phyloP scores from a whole-genome alignment of 257 asterid species.

The Ligustrum vulgare region DNA sequence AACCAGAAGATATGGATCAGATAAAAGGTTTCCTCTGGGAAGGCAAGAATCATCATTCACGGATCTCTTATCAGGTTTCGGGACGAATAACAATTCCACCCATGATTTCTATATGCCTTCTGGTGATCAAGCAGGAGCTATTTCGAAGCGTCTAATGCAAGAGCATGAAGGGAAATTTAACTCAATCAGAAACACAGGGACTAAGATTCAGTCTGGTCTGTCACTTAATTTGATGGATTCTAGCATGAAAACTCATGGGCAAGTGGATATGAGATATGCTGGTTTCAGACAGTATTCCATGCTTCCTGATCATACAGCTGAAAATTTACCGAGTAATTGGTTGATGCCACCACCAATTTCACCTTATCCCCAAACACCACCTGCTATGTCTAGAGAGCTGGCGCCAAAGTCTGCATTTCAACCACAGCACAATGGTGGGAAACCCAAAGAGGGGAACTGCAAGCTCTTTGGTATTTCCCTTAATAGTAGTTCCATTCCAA shows the following conservation, averaged over 20 bases:
- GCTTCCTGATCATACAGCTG: conserved; percentile 47
- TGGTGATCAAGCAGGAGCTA: conserved; percentile 40
- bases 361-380: conserved; percentile 51
- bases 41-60: conserved; percentile 70
- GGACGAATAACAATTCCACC: conserved; percentile 47
- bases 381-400: conserved; percentile 55
- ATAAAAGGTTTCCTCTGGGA: conserved; percentile 62
- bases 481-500: conserved; percentile 35
- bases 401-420: conserved; percentile 40
- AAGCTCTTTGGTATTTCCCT: conserved; percentile 85
- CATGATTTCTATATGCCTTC: conserved; percentile 46
- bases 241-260: conserved; percentile 43
- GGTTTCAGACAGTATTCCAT: conserved; percentile 49
- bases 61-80: conserved; percentile 78
- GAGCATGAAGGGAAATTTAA: conserved; percentile 60
- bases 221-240: conserved; percentile 76
- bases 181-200: conserved; percentile 53
- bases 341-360: conserved; percentile 71
- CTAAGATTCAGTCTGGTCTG: conserved; percentile 50
- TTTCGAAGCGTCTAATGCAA: conserved; percentile 41
- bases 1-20: conserved; percentile 52
- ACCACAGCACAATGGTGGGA: conserved; percentile 39
- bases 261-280: conserved; percentile 50
- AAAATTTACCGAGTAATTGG: conserved; percentile 64
- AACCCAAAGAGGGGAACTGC: conserved; percentile 68